Conservation (phyloP, 2,329 filamentous ascomycete species). For the Cercospora canescens region DNA sequence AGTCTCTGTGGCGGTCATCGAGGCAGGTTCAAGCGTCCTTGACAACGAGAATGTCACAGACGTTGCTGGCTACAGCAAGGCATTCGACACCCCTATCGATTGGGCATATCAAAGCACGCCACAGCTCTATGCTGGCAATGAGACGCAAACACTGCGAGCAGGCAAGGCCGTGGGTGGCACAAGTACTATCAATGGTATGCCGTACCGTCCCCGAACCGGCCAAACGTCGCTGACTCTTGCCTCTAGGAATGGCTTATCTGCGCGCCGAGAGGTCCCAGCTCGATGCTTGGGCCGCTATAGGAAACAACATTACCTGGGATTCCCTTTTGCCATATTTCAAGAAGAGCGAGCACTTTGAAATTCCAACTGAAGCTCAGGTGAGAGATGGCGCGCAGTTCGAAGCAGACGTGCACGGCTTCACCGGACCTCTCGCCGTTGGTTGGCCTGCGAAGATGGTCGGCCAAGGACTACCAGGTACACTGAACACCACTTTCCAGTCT, state of each 20-base stretch:
- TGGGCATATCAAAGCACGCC: conserved; percentile 24
- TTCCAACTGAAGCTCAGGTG: conserved; percentile 12
- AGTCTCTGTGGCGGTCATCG: conserved; percentile 33
- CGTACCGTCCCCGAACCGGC: background rate
- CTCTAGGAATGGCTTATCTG: conserved; percentile 24
- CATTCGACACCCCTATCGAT: conserved; percentile 28
- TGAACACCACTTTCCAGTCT: conserved; percentile 40
- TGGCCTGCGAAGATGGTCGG: conserved; percentile 16
- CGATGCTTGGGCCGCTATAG: conserved; percentile 38
- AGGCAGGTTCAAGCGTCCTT: conserved; percentile 15
- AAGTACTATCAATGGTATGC: conserved; percentile 39
- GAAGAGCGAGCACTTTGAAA: conserved; percentile 18
- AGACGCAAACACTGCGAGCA: conserved; percentile 25
- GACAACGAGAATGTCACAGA: conserved; percentile 34
- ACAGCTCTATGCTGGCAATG: conserved; percentile 21
- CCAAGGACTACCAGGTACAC: conserved; percentile 19
- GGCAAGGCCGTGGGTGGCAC: conserved; percentile 41
- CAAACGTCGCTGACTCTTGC: background rate
- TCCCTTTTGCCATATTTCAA: conserved; percentile 31
- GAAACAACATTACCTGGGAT: conserved; percentile 35
- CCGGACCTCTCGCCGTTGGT: conserved; percentile 16
- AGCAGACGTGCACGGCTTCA: conserved; percentile 6
- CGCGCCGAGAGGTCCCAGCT: conserved; percentile 21
- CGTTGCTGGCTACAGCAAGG: conserved; percentile 46
- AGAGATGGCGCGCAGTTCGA: conserved; percentile 15